Base-by-base conservation (phyloP, 1,139 yeast genomes). In the Hemisphaericaspora lyxosophila region DNA sequence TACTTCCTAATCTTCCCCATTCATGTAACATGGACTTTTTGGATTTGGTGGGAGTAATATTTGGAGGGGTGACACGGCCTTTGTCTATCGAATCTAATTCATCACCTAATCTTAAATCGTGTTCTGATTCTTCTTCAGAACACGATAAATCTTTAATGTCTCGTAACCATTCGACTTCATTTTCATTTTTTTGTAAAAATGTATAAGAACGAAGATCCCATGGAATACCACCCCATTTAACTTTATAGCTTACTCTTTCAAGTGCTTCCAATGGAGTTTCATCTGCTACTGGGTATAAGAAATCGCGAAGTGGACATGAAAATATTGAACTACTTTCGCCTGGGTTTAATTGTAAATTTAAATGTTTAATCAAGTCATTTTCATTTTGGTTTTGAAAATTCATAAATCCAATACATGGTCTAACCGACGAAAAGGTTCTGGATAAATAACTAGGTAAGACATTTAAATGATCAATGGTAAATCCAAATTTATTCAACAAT, bases 381-480 rank as follows among this genome's bases (percentile, higher is more conserved):
- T 51, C 57, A 5, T 49, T 53, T 23, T 45, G 38, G 28, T 37
- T 28, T 15, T 34, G 37, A 43, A 49, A 43, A 38, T 46, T 64
- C 56, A 86, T 66, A 48, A 81, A 80, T 26, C 89, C 95, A 25
- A 89, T 75, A 48, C 89, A 77, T 1, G 97, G 97, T 41, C 82
- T 67, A 7, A 89, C 96, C 5, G 89, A 90, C 28, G 86, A 70
- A 46, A 88, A 76, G 4, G 95, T 89, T 45, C 94, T 67, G 4
- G 92, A 82, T 20, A 89, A 60, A 56, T 85, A 89, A 41, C 86
- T 71, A 1, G 96, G 96, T 51, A 88, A 57, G 6, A 75, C 64
- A 36, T 77, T 75, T 26, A 85, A 55, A 42, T 75, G 75, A 40
- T 81, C 83, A 37, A 85, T 63, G 31, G 64, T 59, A 53, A 82